phyloP scores from a whole-genome alignment of 78 protist genomes.

The Pigoraptor vietnamica region DNA sequence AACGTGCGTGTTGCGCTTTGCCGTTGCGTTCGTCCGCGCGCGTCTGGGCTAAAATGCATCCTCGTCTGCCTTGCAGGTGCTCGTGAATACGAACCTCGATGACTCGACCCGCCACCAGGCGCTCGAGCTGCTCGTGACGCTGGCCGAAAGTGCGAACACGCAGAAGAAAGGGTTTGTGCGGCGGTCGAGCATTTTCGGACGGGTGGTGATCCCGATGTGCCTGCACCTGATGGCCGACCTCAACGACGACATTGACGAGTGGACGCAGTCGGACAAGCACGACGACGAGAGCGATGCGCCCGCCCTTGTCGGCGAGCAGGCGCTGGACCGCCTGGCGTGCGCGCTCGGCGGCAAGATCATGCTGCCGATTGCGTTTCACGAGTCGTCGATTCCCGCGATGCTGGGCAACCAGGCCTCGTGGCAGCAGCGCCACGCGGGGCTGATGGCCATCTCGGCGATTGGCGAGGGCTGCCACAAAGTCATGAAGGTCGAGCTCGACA shows the following conservation, averaged over 20 bases:
- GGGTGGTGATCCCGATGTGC: slow-evolving; percentile 25
- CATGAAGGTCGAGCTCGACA: slow-evolving; percentile 1
- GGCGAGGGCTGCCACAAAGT: slow-evolving; percentile 49
- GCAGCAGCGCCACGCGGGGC: slow-evolving; percentile 58
- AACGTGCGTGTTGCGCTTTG: background rate
- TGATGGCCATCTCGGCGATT: slow-evolving; percentile 42
- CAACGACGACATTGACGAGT: slow-evolving; percentile 38
- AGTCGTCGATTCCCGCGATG: slow-evolving; percentile 21
- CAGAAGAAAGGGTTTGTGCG: background rate
- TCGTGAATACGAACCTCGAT: background rate
- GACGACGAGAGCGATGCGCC: slow-evolving; percentile 25
- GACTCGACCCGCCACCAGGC: background rate
- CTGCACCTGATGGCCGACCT: slow-evolving; percentile 53
- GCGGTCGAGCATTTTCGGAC: slow-evolving; percentile 10
- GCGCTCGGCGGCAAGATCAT: slow-evolving; percentile 56
- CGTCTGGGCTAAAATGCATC: background rate
- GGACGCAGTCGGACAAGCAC: background rate
- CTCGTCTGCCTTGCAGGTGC: background rate
- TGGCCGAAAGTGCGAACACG: slow-evolving; percentile 41
- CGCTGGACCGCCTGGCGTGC: slow-evolving; percentile 68
- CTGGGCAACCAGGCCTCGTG: slow-evolving; percentile 35
- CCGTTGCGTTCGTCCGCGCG: background rate
- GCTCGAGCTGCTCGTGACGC: slow-evolving; percentile 40
- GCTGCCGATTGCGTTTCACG: slow-evolving; percentile 35
- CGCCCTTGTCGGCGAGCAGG: slow-evolving; percentile 57